phyloP scores from a whole-genome alignment of 495 filamentous ascomycete species.

The Clohesyomyces aquaticus region DNA sequence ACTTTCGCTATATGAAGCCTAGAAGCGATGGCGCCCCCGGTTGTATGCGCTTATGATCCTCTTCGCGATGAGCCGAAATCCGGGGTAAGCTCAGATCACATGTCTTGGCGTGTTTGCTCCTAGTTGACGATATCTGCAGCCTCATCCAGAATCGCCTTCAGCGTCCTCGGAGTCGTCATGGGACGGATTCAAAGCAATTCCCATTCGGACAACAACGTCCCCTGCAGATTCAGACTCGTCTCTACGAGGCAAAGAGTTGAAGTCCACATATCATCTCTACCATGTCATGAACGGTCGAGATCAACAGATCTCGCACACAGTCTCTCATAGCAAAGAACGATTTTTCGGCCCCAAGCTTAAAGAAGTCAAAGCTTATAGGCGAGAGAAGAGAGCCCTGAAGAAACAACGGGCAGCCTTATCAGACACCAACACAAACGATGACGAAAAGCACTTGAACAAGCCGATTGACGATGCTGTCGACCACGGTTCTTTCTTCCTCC shows the following conservation, averaged over 20 bases:
- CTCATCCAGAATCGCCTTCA: background rate
- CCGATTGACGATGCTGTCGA: background rate
- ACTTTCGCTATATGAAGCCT: background rate
- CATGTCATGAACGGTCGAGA: background rate
- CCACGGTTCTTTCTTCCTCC: conserved; percentile 33
- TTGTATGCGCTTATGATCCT: background rate
- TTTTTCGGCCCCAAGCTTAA: background rate
- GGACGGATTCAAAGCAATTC: background rate
- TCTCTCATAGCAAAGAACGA: background rate
- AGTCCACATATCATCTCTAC: background rate
- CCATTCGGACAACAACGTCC: background rate
- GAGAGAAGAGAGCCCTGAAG: background rate
- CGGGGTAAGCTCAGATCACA: background rate
- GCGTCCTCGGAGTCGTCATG: background rate
- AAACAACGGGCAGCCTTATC: too few relatives aligned
- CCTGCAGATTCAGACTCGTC: background rate
- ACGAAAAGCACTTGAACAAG: conserved; percentile 3
- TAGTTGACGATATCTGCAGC: background rate
- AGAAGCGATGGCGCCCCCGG: background rate
- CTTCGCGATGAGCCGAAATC: background rate
- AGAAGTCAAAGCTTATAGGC: background rate
- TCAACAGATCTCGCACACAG: background rate
- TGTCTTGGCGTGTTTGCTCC: background rate
- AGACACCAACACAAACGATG: too few relatives aligned
- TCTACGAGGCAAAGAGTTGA: background rate